These are phyloP conservation scores for Pelargonium australe DNA, from an alignment of 441 rosid genomes.

Conservation along the genomic window DNA sequence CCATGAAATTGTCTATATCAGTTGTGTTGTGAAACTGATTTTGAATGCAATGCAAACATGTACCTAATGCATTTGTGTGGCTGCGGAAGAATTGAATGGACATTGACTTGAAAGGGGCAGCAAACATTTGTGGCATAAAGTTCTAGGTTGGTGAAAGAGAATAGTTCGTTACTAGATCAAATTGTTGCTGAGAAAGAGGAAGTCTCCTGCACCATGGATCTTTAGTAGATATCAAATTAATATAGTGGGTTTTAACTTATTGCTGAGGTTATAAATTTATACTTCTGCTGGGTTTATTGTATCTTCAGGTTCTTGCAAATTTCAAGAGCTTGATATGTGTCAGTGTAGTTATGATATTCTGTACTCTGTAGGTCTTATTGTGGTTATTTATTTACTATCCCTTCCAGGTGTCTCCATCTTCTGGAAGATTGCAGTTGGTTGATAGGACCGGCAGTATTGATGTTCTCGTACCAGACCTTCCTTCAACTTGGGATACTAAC, in stretches of 20 bases:
- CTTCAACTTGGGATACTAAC: slow-evolving; percentile 42
- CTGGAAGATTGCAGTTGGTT: slow-evolving; percentile 75
- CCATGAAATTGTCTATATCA: background rate
- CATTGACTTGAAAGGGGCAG: background rate
- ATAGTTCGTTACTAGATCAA: background rate
- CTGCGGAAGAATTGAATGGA: slow-evolving; percentile 4
- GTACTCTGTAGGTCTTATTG: slow-evolving; percentile 17
- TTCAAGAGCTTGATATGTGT: slow-evolving; percentile 8
- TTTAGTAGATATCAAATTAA: background rate
- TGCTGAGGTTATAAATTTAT: background rate
- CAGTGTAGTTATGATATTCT: slow-evolving; percentile 13
- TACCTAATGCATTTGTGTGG: background rate
- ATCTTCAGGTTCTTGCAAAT: slow-evolving; percentile 2
- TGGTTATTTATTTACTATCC: slow-evolving; percentile 21
- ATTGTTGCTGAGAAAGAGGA: background rate
- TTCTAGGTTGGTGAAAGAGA: background rate
- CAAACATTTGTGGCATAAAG: slow-evolving; percentile 3
- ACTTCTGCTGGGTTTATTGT: background rate
- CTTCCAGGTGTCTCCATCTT: slow-evolving; percentile 49
- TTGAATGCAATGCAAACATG: slow-evolving; percentile 12
- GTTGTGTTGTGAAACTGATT: background rate
- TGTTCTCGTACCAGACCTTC: slow-evolving; percentile 60
- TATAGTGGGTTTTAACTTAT: background rate
- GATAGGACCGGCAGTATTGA: slow-evolving; percentile 68
- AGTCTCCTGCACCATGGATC: background rate